A percentile compares a stretch with the other conserved stretches of the same genome.
These are phyloP conservation scores for Mortierella sp. DNA, from an alignment of 371 early-diverging fungal species.

Conservation along the genomic window DNA sequence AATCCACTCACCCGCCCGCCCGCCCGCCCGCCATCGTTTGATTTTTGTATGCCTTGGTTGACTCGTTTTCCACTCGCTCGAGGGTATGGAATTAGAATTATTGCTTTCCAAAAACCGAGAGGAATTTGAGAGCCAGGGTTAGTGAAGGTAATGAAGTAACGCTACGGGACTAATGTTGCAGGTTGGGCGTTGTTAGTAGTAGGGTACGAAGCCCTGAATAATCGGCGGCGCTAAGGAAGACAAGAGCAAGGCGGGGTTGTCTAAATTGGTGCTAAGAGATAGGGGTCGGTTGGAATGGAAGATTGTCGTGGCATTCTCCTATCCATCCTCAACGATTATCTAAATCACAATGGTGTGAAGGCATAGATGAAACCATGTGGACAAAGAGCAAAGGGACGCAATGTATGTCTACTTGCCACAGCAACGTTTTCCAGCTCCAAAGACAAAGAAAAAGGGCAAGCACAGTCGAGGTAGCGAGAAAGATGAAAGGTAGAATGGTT, in stretches of 20 bases:
- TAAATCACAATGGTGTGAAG: too few relatives aligned
- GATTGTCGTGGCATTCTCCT: not conserved
- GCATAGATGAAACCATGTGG: not conserved
- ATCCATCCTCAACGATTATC: too few relatives aligned
- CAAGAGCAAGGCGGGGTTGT: too few relatives aligned
- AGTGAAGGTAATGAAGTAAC: not conserved
- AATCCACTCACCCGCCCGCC: too few relatives aligned
- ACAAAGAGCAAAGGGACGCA: not conserved
- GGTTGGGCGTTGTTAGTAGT: too few relatives aligned
- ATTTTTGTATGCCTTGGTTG: too few relatives aligned
- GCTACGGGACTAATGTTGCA: not conserved
- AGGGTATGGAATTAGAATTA: not conserved
- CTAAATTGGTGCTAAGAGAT: too few relatives aligned
- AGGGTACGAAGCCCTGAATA: too few relatives aligned
- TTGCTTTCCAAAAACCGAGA: not conserved
- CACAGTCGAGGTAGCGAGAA: not conserved
- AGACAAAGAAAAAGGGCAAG: not conserved
- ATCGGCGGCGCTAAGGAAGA: too few relatives aligned
- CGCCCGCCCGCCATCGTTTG: too few relatives aligned
- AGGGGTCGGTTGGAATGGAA: not conserved
- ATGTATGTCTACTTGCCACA: not conserved
- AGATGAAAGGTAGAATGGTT: too few relatives aligned
- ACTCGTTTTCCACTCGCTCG: too few relatives aligned
- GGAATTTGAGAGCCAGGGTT: conserved; percentile 9
- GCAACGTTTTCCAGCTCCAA: not conserved